Evolutionary conservation across 2,329 filamentous ascomycete genomes (phyloP), one percentile per base, ranked within the genome.

Genomic region (Trichothecium sympodiale): DNA sequence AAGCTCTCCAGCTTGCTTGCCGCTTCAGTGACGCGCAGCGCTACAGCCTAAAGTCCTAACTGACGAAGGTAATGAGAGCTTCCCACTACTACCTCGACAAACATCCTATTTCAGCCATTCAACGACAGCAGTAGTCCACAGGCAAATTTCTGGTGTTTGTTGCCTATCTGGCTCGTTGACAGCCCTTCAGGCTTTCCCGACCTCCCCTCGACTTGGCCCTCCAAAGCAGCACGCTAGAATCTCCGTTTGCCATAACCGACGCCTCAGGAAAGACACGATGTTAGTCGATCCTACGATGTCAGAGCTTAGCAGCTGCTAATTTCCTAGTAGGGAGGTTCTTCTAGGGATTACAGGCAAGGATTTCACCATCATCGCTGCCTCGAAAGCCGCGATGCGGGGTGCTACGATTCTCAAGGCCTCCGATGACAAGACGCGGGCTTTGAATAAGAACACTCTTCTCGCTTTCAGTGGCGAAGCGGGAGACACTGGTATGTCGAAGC

Each of bases 301-400:
- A 23, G 4, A n/a, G 16, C 17, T 14, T 4, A n/a, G 13, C 13
- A 13, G 4, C 15, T 17, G 18, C 18, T 30, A 35, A 28, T 23
- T 23, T 29, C 15, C 25, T 33, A 34, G 18, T 41, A 96, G 88
- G 91, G 91, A 98, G 78, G 85, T 96, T 60, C 75, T 98, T 58
- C 76, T 98, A 51, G 91, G 91, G 55, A 94, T 98, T 62, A 95
- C 89, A 41, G 93, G 91, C 69, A 94, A 94, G 72, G 93, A 98
- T 76, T 98, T 95, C 63, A 93, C 88, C 67, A 79, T 98, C 73
- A 80, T 98, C 60, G 91, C 87, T 53, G 85, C 91, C 52, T 96
- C 88, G 44, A 96, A 98, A 71, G 91, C 91, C 57, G 85, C 88
- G 53, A 96, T 96, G 88, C 80, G 91, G 68, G 91, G 91, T 53